Base-by-base conservation (phyloP, 148 eudicot genomes). In the Heliosperma pusillum region DNA sequence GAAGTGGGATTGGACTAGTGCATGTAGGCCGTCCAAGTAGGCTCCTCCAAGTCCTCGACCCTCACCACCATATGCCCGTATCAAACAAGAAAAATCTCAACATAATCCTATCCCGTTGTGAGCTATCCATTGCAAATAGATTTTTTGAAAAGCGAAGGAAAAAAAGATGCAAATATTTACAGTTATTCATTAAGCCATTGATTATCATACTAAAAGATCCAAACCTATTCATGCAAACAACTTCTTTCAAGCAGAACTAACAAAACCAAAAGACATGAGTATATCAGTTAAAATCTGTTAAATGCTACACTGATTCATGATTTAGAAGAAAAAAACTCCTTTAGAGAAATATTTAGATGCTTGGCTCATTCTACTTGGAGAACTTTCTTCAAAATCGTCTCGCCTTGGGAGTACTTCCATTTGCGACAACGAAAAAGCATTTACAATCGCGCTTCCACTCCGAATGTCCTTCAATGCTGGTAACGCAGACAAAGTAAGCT, bases 351-450 rank as follows among this genome's bases (percentile, higher is more conserved):
- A 22, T 30, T 73, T 70, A 50, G 24, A 53, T 17, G 27, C 27
- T 19, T 50, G 52, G 75, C 47, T 52, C 64, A 52, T 26, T 44
- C 77, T 79, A 86, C 81, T 86, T 86, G 64, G 33, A 80, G 79
- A 16, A 55, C 52, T 63, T 84, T 84, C 84, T 77, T 82, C 85
- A 81, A 80, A 9, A 76, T 57, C 44, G 75, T 86, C 67, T 83
- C 90, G 44, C 82, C 85, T 22, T 82, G 29, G 8, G 72, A 7
- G 71, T 78, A 60, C 47, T 76, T 84, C 82, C 77, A 89, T 63
- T 0, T 92, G 96, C 0, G 96, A 91, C 85, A 91, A 82, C 0
- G 93, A 87, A 53, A 91, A 87, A 67, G 78, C 75, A 78, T 77
- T 89, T 16, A 86, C 87, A 0, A 93, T 91, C 5, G 91, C 86